Conservation (phyloP, 2,329 filamentous ascomycete genomes). For the Ascochyta fabae region DNA sequence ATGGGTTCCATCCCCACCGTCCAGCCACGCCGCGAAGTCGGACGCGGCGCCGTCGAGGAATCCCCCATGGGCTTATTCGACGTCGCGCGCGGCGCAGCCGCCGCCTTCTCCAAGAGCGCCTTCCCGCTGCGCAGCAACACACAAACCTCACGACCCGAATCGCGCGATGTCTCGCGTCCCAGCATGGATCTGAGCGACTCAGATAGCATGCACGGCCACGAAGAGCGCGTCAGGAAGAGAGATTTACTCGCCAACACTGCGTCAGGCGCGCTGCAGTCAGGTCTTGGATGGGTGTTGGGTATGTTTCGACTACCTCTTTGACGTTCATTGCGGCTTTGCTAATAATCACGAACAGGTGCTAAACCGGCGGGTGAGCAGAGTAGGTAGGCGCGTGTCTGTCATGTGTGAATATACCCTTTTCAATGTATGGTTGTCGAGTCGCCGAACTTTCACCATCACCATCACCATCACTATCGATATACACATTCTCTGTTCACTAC, state of each 20-base stretch:
- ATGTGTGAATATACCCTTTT: background rate
- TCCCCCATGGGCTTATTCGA: slow-evolving; percentile 62
- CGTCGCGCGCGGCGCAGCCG: slow-evolving; percentile 57
- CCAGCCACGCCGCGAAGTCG: slow-evolving; percentile 53
- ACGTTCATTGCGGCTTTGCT: background rate
- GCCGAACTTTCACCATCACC: no score
- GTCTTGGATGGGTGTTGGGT: slow-evolving; percentile 70
- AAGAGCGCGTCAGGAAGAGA: slow-evolving; percentile 66
- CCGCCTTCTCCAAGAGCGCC: slow-evolving; percentile 55
- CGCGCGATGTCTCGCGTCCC: slow-evolving; percentile 21
- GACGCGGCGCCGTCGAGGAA: slow-evolving; percentile 53
- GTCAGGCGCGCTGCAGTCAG: slow-evolving; percentile 66
- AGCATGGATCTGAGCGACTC: slow-evolving; percentile 47
- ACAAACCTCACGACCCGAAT: slow-evolving; percentile 11
- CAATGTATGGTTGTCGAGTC: no score
- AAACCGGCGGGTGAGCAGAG: slow-evolving; percentile 35
- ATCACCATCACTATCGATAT: no score
- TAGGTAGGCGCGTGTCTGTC: background rate
- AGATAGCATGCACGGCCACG: slow-evolving; percentile 35
- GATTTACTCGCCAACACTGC: slow-evolving; percentile 74
- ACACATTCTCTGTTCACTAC: no score
- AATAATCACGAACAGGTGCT: slow-evolving; percentile 27
- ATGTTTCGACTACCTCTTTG: slow-evolving; percentile 24
- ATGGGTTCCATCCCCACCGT: slow-evolving; percentile 35
- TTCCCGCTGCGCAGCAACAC: slow-evolving; percentile 51